Evolutionary conservation across 768 basidiomycete genomes (phyloP), one percentile per base, ranked within the genome.

Genomic region (Suillus americanus): DNA sequence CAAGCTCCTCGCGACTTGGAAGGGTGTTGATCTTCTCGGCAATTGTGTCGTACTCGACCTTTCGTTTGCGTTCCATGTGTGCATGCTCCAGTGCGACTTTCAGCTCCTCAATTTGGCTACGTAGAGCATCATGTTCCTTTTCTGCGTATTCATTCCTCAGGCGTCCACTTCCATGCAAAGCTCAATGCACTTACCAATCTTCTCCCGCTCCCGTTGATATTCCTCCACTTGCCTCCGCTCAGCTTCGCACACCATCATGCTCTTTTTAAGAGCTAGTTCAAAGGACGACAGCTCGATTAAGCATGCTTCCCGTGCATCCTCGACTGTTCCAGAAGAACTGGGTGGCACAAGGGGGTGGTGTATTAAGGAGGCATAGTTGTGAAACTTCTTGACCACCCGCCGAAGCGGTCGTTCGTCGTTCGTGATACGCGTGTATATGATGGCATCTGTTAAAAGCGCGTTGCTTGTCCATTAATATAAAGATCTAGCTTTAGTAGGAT

Each of bases 21-120:
- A 94, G 76, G 20, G 86, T 84, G 69, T 93, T 92, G 56, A 94
- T 86, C 73, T 89, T 92, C 77, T 94, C 94, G 3, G 94, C 85
- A 45, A 95, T 84, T 54, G 84, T 79, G 79, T 95, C 93, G 72
- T 95, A 95, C 71, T 95, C 93, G 68, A 94, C 92, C 79, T 93
- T 95, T 62, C 88, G 84, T 65, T 81, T 82, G 55, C 93, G 86
- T 63, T 87, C 79, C 71, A 89, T 79, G 71, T 95, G 94, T 6
- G 90, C 92, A 67, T 92, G 86, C 68, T 93, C 91, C 64, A 95
- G 75, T 4, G 86, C 83, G 23, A 81, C 80, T 76, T 94, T 94
- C 68, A 95, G 82, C 67, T 91, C 88, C 68, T 88, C 85, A 60
- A 95, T 94, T 69, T 94, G 91, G 10, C 77, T 81, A 67, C 82